phyloP scores from a whole-genome alignment of 164 flowering plant species.

The Annona cherimola region DNA sequence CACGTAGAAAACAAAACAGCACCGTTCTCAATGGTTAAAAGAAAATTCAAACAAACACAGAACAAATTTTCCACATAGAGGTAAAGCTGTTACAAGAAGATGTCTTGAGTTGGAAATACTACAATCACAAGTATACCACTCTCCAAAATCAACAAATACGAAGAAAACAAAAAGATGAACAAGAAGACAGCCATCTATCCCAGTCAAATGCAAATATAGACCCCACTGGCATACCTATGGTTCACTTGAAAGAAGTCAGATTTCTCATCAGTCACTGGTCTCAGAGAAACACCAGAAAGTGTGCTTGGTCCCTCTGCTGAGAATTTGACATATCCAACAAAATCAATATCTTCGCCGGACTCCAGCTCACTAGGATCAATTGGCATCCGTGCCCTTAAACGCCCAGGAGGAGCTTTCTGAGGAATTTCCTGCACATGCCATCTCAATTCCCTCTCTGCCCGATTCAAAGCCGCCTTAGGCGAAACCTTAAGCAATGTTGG shows the following conservation, averaged over 20 bases:
- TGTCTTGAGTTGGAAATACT: not conserved
- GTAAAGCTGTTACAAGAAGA: not conserved
- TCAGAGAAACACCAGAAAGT: slow-evolving; percentile 70
- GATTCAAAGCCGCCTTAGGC: slow-evolving; percentile 81
- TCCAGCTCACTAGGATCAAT: slow-evolving; percentile 65
- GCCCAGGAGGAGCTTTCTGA: slow-evolving; percentile 66
- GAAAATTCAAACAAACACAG: not conserved
- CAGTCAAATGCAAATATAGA: slow-evolving; percentile 63
- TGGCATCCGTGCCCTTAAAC: slow-evolving; percentile 78
- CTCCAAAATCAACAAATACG: not conserved
- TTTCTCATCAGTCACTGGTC: slow-evolving; percentile 75
- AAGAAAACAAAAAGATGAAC: not conserved
- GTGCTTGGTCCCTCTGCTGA: slow-evolving; percentile 57
- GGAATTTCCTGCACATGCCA: slow-evolving; percentile 90
- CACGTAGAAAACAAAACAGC: not conserved
- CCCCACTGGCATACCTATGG: slow-evolving; percentile 72
- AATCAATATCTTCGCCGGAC: slow-evolving; percentile 61
- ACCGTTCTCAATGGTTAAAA: not conserved
- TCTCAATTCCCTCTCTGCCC: slow-evolving; percentile 78
- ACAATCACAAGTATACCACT: not conserved
- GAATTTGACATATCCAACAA: slow-evolving; percentile 65
- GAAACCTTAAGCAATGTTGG: slow-evolving; percentile 85
- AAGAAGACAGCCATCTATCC: not conserved
- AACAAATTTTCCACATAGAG: too few relatives aligned
- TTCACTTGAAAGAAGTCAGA: slow-evolving; percentile 70